phyloP scores from a whole-genome alignment of 2,329 filamentous ascomycete genomes.

The Arthrobotrys conoides region DNA sequence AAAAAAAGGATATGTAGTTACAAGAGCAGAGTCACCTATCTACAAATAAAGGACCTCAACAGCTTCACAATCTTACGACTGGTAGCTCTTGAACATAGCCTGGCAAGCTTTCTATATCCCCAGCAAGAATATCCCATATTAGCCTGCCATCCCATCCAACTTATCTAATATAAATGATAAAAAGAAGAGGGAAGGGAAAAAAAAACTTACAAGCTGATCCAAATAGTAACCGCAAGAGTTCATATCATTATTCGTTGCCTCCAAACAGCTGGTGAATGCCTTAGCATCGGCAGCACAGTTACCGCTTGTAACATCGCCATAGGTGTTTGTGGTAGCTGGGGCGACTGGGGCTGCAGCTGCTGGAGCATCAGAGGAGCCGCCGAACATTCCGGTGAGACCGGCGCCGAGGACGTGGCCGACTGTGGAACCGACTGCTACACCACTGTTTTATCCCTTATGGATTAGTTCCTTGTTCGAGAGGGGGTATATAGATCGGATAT shows the following conservation, averaged over 20 bases:
- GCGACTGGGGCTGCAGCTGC: constrained; percentile 70
- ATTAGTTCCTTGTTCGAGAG: constrained; percentile 62
- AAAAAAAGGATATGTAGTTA: background rate
- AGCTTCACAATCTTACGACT: constrained; percentile 52
- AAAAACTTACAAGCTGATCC: constrained; percentile 79
- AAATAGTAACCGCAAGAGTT: constrained; percentile 98
- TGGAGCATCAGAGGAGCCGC: constrained; percentile 74
- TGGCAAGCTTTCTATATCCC: constrained; percentile 81
- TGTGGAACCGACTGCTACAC: constrained; percentile 94
- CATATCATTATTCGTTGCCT: constrained; percentile 93
- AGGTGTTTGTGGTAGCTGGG: constrained; percentile 70
- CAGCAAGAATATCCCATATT: constrained; percentile 13
- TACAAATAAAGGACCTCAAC: constrained; percentile 26
- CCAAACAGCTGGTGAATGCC: constrained; percentile 95
- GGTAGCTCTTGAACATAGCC: constrained; percentile 80
- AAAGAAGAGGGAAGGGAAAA: constrained; percentile 14
- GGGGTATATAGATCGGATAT: background rate
- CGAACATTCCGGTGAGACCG: constrained; percentile 74
- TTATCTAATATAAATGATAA: background rate
- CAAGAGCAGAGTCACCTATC: constrained; percentile 51
- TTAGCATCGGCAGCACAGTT: constrained; percentile 85
- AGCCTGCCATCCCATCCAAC: constrained; percentile 30
- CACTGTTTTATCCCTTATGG: constrained; percentile 72
- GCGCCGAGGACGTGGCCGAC: constrained; percentile 95
- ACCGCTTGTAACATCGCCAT: constrained; percentile 71